These are phyloP conservation scores for Thalassiosira exigua DNA, from an alignment of 352 stramenopile genomes.

Conservation along the genomic window DNA sequence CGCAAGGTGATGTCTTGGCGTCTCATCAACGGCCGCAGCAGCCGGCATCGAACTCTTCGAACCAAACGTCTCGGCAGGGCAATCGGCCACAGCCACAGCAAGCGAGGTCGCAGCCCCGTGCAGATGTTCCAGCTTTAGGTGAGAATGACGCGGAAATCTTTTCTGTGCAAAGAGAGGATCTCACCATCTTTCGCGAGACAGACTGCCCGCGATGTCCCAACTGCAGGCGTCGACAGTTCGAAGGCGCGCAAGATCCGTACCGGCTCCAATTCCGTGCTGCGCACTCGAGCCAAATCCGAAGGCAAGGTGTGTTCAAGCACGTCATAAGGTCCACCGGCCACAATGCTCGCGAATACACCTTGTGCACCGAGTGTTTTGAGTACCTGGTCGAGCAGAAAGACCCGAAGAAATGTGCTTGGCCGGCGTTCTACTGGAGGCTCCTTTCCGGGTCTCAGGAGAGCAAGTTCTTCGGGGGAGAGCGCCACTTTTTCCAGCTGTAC, in stretches of 20 bases:
- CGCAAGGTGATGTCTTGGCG: too few species aligned
- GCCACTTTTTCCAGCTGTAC: neutral
- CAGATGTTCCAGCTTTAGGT: too few species aligned
- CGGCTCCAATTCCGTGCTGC: neutral
- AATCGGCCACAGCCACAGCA: too few species aligned
- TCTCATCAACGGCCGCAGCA: too few species aligned
- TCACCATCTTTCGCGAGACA: too few species aligned
- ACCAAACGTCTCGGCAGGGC: too few species aligned
- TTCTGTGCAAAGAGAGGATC: neutral
- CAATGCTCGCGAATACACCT: neutral
- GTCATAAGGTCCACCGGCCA: neutral
- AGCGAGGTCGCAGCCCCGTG: too few species aligned
- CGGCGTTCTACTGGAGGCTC: constrained; percentile 1
- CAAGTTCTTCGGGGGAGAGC: too few species aligned
- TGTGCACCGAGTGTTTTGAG: constrained; percentile 9
- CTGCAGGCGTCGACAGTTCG: constrained; percentile 7
- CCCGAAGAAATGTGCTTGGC: neutral
- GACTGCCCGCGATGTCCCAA: neutral
- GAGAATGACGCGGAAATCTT: too few species aligned
- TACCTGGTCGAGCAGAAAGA: constrained; percentile 17
- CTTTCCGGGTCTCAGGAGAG: neutral
- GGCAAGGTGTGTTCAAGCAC: neutral
- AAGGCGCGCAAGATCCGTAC: neutral
- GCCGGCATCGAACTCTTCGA: too few species aligned
- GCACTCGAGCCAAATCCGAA: neutral